Percentiles rank a stretch among this genome's conserved stretches.
These are phyloP conservation scores for Brassica nigra DNA, from an alignment of 345 rosid genomes.

Conservation along the genomic window DNA sequence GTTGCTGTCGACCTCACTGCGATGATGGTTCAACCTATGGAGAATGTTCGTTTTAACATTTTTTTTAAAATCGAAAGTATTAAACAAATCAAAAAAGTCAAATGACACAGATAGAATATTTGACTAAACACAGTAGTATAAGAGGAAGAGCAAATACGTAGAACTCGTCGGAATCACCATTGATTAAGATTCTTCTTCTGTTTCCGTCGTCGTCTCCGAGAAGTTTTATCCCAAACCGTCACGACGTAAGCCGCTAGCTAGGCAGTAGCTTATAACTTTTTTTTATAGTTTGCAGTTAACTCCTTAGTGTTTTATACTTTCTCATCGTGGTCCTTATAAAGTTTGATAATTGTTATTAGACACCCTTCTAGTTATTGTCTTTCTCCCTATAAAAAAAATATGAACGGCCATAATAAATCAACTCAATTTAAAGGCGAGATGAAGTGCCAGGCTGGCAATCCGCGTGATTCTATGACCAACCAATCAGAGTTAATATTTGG, in stretches of 20 bases:
- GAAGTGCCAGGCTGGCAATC: constrained; percentile 46
- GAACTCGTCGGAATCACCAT: constrained; percentile 30
- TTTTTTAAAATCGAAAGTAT: neutral
- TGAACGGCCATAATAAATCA: neutral
- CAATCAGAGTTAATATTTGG: constrained; percentile 29
- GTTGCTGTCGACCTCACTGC: neutral
- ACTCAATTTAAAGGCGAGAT: neutral
- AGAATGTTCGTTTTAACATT: neutral
- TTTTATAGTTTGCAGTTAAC: neutral
- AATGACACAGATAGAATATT: neutral
- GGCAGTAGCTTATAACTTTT: neutral
- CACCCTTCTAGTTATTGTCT: neutral
- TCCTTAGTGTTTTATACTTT: neutral
- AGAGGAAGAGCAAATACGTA: constrained; percentile 4
- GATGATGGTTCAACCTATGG: neutral
- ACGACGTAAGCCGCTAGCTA: neutral
- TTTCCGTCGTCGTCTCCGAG: neutral
- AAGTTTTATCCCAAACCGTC: constrained; percentile 13
- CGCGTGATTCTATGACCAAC: constrained; percentile 4
- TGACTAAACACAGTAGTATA: neutral
- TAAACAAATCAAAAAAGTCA: neutral
- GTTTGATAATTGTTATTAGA: neutral
- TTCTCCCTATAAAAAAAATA: neutral
- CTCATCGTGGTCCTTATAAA: neutral
- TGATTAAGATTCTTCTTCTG: neutral